Base-by-base conservation (phyloP, 2,329 filamentous ascomycete genomes). In the Beauveria bassiana region DNA sequence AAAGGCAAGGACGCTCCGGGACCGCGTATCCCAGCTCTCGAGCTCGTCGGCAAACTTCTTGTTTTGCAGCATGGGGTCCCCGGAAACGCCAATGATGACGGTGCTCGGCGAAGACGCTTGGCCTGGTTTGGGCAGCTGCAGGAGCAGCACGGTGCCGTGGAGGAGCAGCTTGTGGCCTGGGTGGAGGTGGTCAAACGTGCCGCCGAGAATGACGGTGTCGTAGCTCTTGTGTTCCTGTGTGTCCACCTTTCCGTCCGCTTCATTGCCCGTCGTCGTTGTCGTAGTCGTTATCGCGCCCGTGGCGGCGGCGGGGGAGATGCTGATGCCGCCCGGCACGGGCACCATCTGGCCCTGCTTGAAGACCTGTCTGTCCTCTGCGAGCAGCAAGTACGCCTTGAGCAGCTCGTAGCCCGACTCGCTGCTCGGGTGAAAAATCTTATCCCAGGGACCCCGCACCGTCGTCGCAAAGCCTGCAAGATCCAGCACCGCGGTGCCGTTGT, bases 171-270 rank as follows among this genome's bases (percentile, higher is more conserved):
- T 99, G 78, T 99, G 95, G 6, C 95, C 95, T 4, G 90, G 87
- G 71, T 99, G 95, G 24, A 99, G 82, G 74, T 98, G 92, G 73
- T 99, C 95, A 75, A 98, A 99, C 0, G 95, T 99, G 10, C 95
- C 95, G 34, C 93, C 95, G 14, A 98, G 84, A 58, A 88, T 90
- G 55, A 96, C 88, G 3, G 65, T 70, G 3, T 64, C 62, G 63
- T 74, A 74, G 0, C 67, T 66, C 3, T 59, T 58, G 20, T 59
- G 57, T 20, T 52, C 40, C 24, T 28, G 51, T n/a, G 2, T 46
- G 2, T 28, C 46, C n/a, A 3, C 8, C 49, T n/a, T 18, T 45
- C 14, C 22, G 14, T 45, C 38, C 18, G 20, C 34, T 38, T 38
- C 31, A 18, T 28, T 42, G 5, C 61, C 14, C 59, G 16, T 59